phyloP scores from a whole-genome alignment of 306 rosid species.

The Malus sylvestris region DNA sequence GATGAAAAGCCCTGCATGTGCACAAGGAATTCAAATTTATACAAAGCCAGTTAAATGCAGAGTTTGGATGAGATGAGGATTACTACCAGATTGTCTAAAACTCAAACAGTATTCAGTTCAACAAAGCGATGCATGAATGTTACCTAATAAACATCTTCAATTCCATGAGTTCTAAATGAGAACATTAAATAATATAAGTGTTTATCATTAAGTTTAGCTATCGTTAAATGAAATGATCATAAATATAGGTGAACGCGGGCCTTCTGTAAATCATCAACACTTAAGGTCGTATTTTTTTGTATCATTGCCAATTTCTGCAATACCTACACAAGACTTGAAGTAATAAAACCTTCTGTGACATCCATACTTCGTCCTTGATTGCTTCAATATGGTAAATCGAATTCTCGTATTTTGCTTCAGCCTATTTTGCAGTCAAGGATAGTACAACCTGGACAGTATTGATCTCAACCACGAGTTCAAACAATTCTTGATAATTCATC shows the following conservation, averaged over 20 bases:
- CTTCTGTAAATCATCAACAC: background rate
- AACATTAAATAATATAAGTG: background rate
- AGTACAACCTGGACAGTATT: background rate
- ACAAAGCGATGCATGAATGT: too few species aligned
- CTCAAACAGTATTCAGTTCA: background rate
- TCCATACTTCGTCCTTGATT: background rate
- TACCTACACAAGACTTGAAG: background rate
- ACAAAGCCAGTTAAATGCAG: background rate
- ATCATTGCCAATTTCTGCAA: background rate
- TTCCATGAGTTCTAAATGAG: background rate
- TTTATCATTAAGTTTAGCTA: background rate
- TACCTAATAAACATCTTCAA: background rate
- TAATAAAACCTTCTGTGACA: background rate
- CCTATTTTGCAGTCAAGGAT: background rate
- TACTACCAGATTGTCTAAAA: background rate
- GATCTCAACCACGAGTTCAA: background rate
- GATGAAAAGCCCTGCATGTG: constrained; percentile 92
- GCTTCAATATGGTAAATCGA: background rate
- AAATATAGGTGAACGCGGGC: background rate
- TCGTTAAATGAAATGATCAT: background rate
- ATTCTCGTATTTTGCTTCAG: background rate
- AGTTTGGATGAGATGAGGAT: background rate
- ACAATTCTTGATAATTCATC: background rate
- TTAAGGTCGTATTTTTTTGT: background rate
- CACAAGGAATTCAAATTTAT: background rate